Evolutionary conservation across 208 protist genomes (phyloP), one percentile per base, ranked within the genome.

Genomic region (Tritrichomonas musculus): DNA sequence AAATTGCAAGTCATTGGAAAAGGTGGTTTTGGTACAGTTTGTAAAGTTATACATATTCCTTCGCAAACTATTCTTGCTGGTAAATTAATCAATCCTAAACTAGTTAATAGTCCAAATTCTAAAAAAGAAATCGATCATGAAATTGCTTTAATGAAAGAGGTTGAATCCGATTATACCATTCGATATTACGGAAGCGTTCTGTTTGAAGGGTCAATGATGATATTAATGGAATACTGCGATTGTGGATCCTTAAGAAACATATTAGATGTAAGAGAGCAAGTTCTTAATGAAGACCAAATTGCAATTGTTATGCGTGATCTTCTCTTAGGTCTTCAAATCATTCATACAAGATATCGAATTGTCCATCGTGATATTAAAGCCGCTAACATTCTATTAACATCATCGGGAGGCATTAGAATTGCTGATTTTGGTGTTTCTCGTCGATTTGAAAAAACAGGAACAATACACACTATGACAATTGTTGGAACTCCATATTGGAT

Each of bases 281-380:
- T n/a, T 53, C 36, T 84, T 47, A 53, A 36, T 33, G 73, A 84
- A 44, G 25, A 25, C 25, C 73, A 84, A 84, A 44, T 44, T 11
- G 4, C 73, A 9, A 17, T 84, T 53, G 73, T 84, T 30, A 84
- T 84, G 36, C 0, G 17, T 53, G 73, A 84, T 84, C 44, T 84
- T 2, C 25, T 84, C 1, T 4, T 13, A 33, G 73, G 1, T 13
- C 1, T 84, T 9, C 3, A 84, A 8, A 1, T 47, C 1, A 25
- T 77, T 77, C 69, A 77, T 47, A 36, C 25, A 4, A 84, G 53
- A 53, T 44, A 47, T n/a, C 9, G 22, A 84, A 84, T 97, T 93
- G 96, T 98, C 36, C 97, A 98, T 93, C 94, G 97, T 44, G 98
- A 98, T 93, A 97, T 98, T 57, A 98, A 98, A 93, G 95, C 94